A percentile compares a stretch with the other conserved stretches of the same genome.
Evolutionary conservation across 139 green algal genomes (phyloP).

Genomic region (Yamagishiella unicocca): DNA sequence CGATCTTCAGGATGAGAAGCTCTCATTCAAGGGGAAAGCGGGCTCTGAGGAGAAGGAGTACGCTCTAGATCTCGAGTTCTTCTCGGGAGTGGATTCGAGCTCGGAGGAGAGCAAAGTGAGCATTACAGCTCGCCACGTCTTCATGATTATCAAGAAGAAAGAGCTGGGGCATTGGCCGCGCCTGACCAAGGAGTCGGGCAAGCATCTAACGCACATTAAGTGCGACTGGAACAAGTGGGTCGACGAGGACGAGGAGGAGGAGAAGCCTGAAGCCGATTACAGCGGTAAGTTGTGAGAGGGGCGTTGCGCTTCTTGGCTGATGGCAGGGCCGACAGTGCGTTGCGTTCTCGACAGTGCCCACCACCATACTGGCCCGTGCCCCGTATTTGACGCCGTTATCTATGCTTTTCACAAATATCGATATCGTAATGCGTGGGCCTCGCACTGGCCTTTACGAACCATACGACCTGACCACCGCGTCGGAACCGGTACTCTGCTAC

Average conservation of each 20-base stretch:
- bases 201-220: constrained; percentile 60
- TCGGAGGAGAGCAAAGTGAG: constrained; percentile 74
- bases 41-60: constrained; percentile 68
- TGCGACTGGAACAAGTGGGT: constrained; percentile 67
- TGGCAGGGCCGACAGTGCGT: too few species aligned
- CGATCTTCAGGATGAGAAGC: constrained; percentile 68
- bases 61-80: constrained; percentile 75
- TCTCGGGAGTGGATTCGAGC: constrained; percentile 63
- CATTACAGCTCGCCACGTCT: constrained; percentile 69
- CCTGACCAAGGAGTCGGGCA: constrained; percentile 66
- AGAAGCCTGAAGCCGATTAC: constrained; percentile 49
- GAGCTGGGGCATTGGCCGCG: constrained; percentile 74
- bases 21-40: constrained; percentile 73
- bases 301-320: too few species aligned
- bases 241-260: constrained; percentile 70
- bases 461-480: too few species aligned
- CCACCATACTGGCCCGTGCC: too few species aligned
- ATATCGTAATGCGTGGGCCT: too few species aligned
- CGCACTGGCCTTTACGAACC: too few species aligned
- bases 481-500: neutral
- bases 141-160: constrained; percentile 81
- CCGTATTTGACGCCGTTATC: too few species aligned
- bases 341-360: too few species aligned
- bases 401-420: too few species aligned
- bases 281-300: constrained; percentile 43